Evolutionary conservation across 2,329 filamentous ascomycete species (phyloP).

Genomic region (Diaporthe velutina): DNA sequence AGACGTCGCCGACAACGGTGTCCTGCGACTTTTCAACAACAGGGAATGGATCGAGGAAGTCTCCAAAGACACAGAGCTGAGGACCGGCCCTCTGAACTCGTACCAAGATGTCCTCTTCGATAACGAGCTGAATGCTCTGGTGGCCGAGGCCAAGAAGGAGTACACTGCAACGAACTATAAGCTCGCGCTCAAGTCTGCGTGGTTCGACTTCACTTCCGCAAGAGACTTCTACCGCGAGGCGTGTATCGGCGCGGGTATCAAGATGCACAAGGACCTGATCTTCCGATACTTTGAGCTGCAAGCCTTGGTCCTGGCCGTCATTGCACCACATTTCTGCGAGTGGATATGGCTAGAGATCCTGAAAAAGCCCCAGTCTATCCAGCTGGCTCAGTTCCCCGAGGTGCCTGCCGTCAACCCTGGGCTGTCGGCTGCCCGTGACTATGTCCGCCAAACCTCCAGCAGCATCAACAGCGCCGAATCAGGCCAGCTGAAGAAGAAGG

Average conservation of each 20-base stretch:
- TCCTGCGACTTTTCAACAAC: conserved; percentile 83
- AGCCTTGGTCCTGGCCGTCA: conserved; percentile 82
- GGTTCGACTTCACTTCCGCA: conserved; percentile 92
- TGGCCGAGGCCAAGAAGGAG: conserved; percentile 82
- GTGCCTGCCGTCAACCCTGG: conserved; percentile 74
- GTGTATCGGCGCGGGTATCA: conserved; percentile 79
- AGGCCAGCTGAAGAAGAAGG: conserved; percentile 86
- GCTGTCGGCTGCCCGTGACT: conserved; percentile 84
- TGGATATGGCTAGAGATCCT: conserved; percentile 95
- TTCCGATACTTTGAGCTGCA: conserved; percentile 88
- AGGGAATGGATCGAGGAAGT: conserved; percentile 94
- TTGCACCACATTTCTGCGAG: conserved; percentile 94
- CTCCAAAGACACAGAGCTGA: conserved; percentile 77
- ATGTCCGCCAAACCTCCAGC: conserved; percentile 71
- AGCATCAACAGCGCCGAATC: conserved; percentile 91
- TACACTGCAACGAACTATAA: conserved; percentile 88
- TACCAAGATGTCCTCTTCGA: conserved; percentile 92
- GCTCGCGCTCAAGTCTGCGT: conserved; percentile 84
- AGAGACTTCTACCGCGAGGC: conserved; percentile 93
- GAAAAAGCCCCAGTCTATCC: conserved; percentile 80
- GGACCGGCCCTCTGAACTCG: conserved; percentile 79
- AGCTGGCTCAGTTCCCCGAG: conserved; percentile 81
- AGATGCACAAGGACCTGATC: conserved; percentile 88
- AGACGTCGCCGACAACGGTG: conserved; percentile 90
- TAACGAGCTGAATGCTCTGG: conserved; percentile 90